Conservation (phyloP, 345 rosid species). For the Salix viminalis region DNA sequence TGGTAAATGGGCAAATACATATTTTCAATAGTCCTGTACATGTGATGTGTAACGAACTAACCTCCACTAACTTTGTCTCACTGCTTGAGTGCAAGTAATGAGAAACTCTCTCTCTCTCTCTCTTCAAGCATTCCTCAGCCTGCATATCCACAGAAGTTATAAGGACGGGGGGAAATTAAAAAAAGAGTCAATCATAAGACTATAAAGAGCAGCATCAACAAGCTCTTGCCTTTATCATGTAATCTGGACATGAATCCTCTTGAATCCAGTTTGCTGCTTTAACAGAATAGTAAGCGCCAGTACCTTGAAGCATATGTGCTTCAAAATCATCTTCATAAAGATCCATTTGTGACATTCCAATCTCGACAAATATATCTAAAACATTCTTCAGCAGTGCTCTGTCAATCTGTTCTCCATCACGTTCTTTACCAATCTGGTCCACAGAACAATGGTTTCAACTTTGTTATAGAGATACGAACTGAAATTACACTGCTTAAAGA, state of each 20-base stretch:
- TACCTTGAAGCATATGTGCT: constrained; percentile 56
- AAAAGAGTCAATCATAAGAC: neutral
- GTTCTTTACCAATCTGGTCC: constrained; percentile 72
- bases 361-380: constrained; percentile 70
- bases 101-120: constrained; percentile 86
- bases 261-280: constrained; percentile 85
- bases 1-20: neutral
- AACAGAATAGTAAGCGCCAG: constrained; percentile 72
- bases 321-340: constrained; percentile 78
- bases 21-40: neutral
- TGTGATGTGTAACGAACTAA: constrained; percentile 30
- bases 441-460: neutral
- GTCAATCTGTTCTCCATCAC: constrained; percentile 88
- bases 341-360: constrained; percentile 75
- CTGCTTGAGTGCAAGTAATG: constrained; percentile 85
- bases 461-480: neutral
- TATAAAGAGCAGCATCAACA: neutral
- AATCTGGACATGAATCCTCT: constrained; percentile 75
- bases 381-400: constrained; percentile 72
- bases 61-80: constrained; percentile 90
- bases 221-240: constrained; percentile 66
- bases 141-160: constrained; percentile 23
- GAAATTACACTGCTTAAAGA: neutral
- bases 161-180: neutral
- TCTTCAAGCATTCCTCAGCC: constrained; percentile 92